phyloP scores from a whole-genome alignment of 129 eudicot genomes.

The Centella asiatica region DNA sequence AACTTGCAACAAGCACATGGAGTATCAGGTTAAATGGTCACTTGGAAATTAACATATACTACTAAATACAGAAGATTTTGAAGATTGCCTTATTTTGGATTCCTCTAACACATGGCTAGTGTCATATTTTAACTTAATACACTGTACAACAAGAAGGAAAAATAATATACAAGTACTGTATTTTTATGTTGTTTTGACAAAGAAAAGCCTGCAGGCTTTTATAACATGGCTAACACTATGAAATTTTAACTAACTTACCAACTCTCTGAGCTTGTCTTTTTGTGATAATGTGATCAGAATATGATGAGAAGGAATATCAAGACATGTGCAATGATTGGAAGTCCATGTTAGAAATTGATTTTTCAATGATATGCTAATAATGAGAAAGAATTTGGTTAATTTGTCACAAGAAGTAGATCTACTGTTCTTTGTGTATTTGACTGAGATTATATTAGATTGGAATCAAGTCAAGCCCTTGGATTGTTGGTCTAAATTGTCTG shows the following conservation, averaged over 20 bases:
- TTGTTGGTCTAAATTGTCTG: constrained; percentile 14
- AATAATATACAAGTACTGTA: background rate
- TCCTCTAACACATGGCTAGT: constrained; percentile 63
- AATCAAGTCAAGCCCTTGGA: constrained; percentile 8
- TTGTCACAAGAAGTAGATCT: background rate
- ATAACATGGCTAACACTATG: constrained; percentile 22
- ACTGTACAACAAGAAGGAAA: background rate
- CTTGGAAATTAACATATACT: constrained; percentile 19
- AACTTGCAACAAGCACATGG: constrained; percentile 21
- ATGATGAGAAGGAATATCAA: constrained; percentile 35
- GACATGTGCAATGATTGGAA: constrained; percentile 50
- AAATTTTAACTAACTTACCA: background rate
- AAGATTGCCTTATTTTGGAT: constrained; percentile 28
- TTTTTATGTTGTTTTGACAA: background rate
- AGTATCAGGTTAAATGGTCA: constrained; percentile 22
- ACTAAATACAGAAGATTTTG: constrained; percentile 23
- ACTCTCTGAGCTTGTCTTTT: constrained; percentile 16
- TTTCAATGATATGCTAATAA: constrained; percentile 18
- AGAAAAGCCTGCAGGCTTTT: background rate
- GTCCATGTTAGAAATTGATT: constrained; percentile 29
- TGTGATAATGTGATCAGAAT: constrained; percentile 19
- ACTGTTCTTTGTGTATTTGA: background rate
- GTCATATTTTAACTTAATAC: constrained; percentile 19
- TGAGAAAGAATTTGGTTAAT: constrained; percentile 7
- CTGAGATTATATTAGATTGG: constrained; percentile 8